A percentile compares a stretch with the other conserved stretches of the same genome.
phyloP scores from a whole-genome alignment of 306 rosid species.

The Delonix regia region DNA sequence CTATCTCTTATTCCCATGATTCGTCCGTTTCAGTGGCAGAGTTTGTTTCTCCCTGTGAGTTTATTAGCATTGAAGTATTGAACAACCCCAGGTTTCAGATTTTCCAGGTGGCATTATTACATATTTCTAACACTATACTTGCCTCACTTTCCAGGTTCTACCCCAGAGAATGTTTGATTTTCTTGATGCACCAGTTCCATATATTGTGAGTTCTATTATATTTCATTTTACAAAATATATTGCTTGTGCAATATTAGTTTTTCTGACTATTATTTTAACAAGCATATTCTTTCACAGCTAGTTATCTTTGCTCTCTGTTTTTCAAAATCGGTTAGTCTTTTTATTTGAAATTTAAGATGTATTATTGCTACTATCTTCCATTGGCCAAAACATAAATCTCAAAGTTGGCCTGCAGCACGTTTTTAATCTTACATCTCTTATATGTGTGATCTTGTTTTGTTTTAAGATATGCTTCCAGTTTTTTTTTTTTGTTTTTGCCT shows the following conservation, averaged over 20 bases:
- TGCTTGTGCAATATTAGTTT: slow-evolving; percentile 20
- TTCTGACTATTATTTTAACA: background rate
- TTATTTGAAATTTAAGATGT: background rate
- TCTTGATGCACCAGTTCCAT: slow-evolving; percentile 98
- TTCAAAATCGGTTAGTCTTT: background rate
- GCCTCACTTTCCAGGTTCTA: slow-evolving; percentile 66
- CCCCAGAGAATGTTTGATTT: slow-evolving; percentile 84
- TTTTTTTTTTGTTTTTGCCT: slow-evolving; percentile 15
- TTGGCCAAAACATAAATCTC: background rate
- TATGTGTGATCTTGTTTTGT: background rate
- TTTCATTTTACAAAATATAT: slow-evolving; percentile 19
- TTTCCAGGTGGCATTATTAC: slow-evolving; percentile 9
- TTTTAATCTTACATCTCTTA: background rate
- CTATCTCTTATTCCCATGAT: slow-evolving; percentile 82
- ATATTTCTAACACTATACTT: slow-evolving; percentile 34
- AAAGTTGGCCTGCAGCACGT: background rate
- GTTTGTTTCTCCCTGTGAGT: slow-evolving; percentile 95
- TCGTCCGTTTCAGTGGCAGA: slow-evolving; percentile 98
- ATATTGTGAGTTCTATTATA: slow-evolving; percentile 68
- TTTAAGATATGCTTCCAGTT: background rate
- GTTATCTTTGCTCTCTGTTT: background rate
- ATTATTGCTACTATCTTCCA: background rate
- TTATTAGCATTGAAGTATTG: slow-evolving; percentile 29
- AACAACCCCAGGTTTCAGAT: slow-evolving; percentile 23
- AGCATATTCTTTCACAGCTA: background rate